These are phyloP conservation scores for Leccinum pellstonianum DNA, from an alignment of 768 basidiomycete genomes.

Conservation along the genomic window DNA sequence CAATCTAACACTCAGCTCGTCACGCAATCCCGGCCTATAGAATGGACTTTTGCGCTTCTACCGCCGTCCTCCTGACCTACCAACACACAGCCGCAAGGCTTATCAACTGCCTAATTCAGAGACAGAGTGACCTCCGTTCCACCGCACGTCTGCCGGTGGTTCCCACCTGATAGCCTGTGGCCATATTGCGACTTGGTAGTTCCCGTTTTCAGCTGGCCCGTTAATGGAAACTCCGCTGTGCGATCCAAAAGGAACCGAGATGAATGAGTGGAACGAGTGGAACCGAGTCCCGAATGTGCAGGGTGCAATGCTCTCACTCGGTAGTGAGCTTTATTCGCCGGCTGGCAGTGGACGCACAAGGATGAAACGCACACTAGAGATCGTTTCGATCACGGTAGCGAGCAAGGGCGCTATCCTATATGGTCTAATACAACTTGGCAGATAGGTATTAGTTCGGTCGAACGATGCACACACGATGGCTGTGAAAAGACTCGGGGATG, in stretches of 20 bases:
- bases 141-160: neutral
- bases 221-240: neutral
- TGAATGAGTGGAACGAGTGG: neutral
- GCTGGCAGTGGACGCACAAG: neutral
- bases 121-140: neutral
- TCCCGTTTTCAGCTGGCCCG: neutral
- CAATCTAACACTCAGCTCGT: neutral
- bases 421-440: neutral
- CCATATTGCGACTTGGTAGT: neutral
- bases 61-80: neutral
- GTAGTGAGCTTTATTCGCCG: neutral
- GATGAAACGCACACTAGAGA: neutral
- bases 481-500: neutral
- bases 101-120: neutral
- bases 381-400: neutral
- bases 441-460: slow-evolving; percentile 2
- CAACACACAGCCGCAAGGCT: neutral
- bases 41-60: neutral
- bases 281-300: neutral
- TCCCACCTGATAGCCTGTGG: neutral
- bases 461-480: slow-evolving; percentile 1
- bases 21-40: neutral
- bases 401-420: neutral
- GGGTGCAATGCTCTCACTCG: neutral
- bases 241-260: neutral